Base-by-base conservation (phyloP, 495 filamentous ascomycete genomes). In the Cairneyella variabilis region DNA sequence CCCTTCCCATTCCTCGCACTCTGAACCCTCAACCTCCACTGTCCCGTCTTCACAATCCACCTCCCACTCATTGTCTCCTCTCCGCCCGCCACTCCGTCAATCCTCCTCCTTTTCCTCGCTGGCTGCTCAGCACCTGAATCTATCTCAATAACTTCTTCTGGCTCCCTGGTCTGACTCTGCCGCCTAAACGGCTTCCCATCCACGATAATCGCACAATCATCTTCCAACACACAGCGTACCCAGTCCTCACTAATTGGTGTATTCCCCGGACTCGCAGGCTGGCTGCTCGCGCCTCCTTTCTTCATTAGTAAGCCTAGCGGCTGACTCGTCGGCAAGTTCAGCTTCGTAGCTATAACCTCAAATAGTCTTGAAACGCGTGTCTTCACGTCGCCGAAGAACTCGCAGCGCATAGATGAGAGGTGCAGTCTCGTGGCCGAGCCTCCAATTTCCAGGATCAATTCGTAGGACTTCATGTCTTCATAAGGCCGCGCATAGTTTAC, bases 401-500 rank as follows among this genome's bases (percentile, higher is more conserved):
- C 83, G 0, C 83, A 86, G 0, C 81, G 78, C 58, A 76, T 73
- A 3, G 61, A 62, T 14, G 62, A 57, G 20, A 84, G 68, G 54
- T 90, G 77, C 30, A 96, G 59, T 20, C 80, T 71, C 1, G 84
- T 88, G 23, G 71, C 73, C 59, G 92, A 87, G 16, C 75, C 76
- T 27, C 81, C 82, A 40, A 91, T 86, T 61, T 97, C 90, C 2
- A 96, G 67, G 41, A 97, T 79, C 16, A 95, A 76, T 64, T 91
- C 88, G 57, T 81, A 74, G 3, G 83, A 63, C 8, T 73, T 76
- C 27, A 85, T 79, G 57, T 89, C 85, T 9, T 89, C 86, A 60
- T 83, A 95, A 0, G 92, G 92, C 4, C 91, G 84, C 27, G 86
- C 78, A 60, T 96, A 97, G 26, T 76, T 82, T 37, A 96, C 82